These are phyloP conservation scores for Rhodotorula diobovata DNA, from an alignment of 768 basidiomycete species.

Conservation along the genomic window DNA sequence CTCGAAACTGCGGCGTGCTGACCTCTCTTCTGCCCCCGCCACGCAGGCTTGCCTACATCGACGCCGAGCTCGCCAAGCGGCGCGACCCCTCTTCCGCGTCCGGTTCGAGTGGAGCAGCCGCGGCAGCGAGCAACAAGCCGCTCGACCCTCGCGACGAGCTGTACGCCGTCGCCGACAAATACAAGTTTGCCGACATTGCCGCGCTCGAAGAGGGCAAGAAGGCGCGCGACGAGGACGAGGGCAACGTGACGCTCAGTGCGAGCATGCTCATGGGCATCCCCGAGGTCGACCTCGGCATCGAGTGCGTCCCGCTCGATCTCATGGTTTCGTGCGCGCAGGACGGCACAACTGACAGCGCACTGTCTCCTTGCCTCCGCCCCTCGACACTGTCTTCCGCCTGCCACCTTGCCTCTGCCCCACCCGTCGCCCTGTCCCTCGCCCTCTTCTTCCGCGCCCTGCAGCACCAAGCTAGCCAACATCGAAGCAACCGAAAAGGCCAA, in stretches of 20 bases:
- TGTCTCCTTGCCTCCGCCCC: background rate
- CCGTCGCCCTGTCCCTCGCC: background rate
- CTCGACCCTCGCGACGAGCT: slow-evolving; percentile 72
- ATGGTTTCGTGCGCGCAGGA: too few species aligned
- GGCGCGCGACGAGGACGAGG: slow-evolving; percentile 61
- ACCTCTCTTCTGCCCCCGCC: background rate
- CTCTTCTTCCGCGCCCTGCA: slow-evolving; percentile 45
- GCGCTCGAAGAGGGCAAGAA: slow-evolving; percentile 19
- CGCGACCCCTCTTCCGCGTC: slow-evolving; percentile 50
- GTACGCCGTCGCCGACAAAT: slow-evolving; percentile 61
- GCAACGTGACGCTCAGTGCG: slow-evolving; percentile 85
- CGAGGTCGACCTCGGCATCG: slow-evolving; percentile 97
- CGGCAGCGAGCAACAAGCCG: background rate
- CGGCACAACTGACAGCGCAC: too few species aligned
- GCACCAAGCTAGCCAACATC: slow-evolving; percentile 85
- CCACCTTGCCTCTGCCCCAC: background rate
- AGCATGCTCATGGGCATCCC: slow-evolving; percentile 97
- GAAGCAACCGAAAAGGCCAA: slow-evolving; percentile 98
- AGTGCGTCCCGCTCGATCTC: slow-evolving; percentile 58
- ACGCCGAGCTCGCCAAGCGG: slow-evolving; percentile 78
- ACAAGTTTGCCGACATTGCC: slow-evolving; percentile 42
- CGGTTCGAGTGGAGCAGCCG: background rate
- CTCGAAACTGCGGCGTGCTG: background rate
- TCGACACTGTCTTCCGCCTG: background rate
- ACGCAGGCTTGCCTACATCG: slow-evolving; percentile 92